A percentile compares a stretch with the other conserved stretches of the same genome.
These are phyloP conservation scores for Bimuria novae-zelandiae DNA, from an alignment of 2,329 filamentous ascomycete genomes.

Conservation along the genomic window DNA sequence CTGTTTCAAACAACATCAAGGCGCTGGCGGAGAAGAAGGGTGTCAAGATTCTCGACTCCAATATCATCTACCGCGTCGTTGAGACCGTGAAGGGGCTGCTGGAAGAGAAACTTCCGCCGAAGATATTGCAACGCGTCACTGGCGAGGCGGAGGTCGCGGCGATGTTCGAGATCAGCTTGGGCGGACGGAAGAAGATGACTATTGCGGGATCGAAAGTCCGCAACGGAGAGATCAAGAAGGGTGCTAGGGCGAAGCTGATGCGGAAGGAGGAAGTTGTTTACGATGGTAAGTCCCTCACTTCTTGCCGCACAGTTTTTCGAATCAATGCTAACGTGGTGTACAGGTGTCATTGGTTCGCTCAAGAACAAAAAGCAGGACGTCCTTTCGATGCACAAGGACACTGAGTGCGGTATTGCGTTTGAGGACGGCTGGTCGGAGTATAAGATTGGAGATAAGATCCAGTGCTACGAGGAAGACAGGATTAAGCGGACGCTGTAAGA, in stretches of 20 bases:
- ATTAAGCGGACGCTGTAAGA: slow-evolving; percentile 67
- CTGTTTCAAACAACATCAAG: slow-evolving; percentile 69
- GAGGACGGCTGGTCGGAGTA: slow-evolving; percentile 78
- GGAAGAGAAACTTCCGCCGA: slow-evolving; percentile 69
- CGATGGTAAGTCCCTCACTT: slow-evolving; percentile 69
- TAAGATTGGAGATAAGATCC: slow-evolving; percentile 79
- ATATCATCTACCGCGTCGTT: slow-evolving; percentile 79
- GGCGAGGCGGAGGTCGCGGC: slow-evolving; percentile 88
- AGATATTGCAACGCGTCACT: slow-evolving; percentile 70
- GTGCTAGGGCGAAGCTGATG: slow-evolving; percentile 71
- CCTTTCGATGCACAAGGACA: slow-evolving; percentile 83
- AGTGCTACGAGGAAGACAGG: slow-evolving; percentile 78
- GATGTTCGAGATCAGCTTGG: slow-evolving; percentile 82
- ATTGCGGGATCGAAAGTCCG: slow-evolving; percentile 88
- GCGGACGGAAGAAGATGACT: slow-evolving; percentile 69
- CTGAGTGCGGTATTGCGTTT: slow-evolving; percentile 91
- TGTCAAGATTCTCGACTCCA: slow-evolving; percentile 82
- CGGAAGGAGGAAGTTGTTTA: slow-evolving; percentile 73
- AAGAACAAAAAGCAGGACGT: slow-evolving; percentile 92
- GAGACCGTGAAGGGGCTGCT: slow-evolving; percentile 73
- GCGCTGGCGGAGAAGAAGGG: slow-evolving; percentile 70
- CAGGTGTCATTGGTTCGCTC: slow-evolving; percentile 78
- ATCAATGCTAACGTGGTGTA: slow-evolving; percentile 14
- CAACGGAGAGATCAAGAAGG: slow-evolving; percentile 73
- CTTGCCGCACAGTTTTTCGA: background rate